A percentile compares a stretch with the other conserved stretches of the same genome.
Evolutionary conservation across 805 yeast species (phyloP).

Genomic region (Saturnispora ahearnii): DNA sequence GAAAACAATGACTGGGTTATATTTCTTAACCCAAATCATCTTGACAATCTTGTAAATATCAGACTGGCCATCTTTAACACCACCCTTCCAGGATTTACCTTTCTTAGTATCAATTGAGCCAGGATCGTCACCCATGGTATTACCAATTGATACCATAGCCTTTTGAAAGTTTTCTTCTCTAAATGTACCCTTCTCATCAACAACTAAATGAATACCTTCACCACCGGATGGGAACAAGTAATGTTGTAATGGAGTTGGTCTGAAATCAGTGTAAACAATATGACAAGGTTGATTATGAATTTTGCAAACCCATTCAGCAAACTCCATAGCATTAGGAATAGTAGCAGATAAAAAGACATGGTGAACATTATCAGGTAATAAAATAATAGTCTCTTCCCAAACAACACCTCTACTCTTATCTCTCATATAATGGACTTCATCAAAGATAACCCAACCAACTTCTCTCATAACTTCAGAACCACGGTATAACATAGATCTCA

Average conservation of each 20-base stretch:
- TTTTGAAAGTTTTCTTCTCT: conserved; percentile 97
- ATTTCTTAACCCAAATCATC: conserved; percentile 95
- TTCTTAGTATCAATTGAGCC: conserved; percentile 46
- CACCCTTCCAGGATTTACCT: conserved; percentile 81
- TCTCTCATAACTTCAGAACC: conserved; percentile 96
- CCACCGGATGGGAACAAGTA: conserved; percentile 98
- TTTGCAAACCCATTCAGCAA: conserved; percentile 97
- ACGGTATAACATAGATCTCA: conserved; percentile 89
- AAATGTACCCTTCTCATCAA: conserved; percentile 92
- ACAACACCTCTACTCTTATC: conserved; percentile 97
- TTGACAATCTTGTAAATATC: conserved; percentile 95
- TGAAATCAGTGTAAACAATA: conserved; percentile 95
- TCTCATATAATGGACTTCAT: conserved; percentile 96
- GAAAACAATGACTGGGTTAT: conserved; percentile 96
- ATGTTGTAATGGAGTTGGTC: conserved; percentile 98
- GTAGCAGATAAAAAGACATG: conserved; percentile 88
- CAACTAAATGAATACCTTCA: conserved; percentile 94
- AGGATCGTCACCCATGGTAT: conserved; percentile 78
- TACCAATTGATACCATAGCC: conserved; percentile 91
- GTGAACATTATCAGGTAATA: conserved; percentile 95
- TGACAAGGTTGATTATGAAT: conserved; percentile 96
- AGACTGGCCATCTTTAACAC: conserved; percentile 51
- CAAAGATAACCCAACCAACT: conserved; percentile 95
- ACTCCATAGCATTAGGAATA: conserved; percentile 95
- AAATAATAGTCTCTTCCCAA: conserved; percentile 98